Percentiles rank a stretch among this genome's conserved stretches.
Conservation (phyloP, 257 asterid genomes). For the Sherardia arvensis region DNA sequence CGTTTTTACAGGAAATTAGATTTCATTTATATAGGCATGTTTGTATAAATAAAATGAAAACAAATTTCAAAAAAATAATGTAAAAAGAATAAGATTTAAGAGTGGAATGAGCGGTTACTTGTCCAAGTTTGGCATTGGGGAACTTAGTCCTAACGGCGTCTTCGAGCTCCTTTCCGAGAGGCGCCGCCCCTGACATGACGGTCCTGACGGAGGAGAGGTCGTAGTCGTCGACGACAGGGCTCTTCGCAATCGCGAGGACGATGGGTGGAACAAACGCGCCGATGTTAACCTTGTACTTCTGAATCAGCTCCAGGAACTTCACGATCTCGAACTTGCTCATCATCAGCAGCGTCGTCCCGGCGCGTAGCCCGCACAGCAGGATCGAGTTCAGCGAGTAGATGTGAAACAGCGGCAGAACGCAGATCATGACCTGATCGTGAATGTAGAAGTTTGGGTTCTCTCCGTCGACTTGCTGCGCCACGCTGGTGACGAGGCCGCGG, state of each 20-base stretch:
- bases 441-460: slow-evolving; percentile 81
- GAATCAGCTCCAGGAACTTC: slow-evolving; percentile 58
- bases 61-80: too few species aligned
- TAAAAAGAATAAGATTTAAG: neutral
- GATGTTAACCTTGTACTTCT: slow-evolving; percentile 61
- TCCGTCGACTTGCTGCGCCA: slow-evolving; percentile 92
- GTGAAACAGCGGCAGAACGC: slow-evolving; percentile 75
- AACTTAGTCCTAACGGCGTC: slow-evolving; percentile 68
- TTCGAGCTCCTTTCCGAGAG: slow-evolving; percentile 90
- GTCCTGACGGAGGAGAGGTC: slow-evolving; percentile 78
- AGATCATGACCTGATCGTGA: slow-evolving; percentile 71
- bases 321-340: slow-evolving; percentile 77
- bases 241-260: slow-evolving; percentile 64
- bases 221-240: slow-evolving; percentile 58
- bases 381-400: slow-evolving; percentile 73
- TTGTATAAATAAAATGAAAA: too few species aligned
- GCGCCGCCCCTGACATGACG: slow-evolving; percentile 99
- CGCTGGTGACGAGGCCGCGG: slow-evolving; percentile 72
- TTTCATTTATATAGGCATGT: too few species aligned
- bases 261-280: slow-evolving; percentile 96
- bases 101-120: slow-evolving; percentile 30
- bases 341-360: slow-evolving; percentile 70
- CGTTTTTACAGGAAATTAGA: too few species aligned
- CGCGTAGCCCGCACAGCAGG: slow-evolving; percentile 77
- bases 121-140: slow-evolving; percentile 80